These are phyloP conservation scores for Phytophthora citricola DNA, from an alignment of 352 stramenopile genomes.

Conservation along the genomic window DNA sequence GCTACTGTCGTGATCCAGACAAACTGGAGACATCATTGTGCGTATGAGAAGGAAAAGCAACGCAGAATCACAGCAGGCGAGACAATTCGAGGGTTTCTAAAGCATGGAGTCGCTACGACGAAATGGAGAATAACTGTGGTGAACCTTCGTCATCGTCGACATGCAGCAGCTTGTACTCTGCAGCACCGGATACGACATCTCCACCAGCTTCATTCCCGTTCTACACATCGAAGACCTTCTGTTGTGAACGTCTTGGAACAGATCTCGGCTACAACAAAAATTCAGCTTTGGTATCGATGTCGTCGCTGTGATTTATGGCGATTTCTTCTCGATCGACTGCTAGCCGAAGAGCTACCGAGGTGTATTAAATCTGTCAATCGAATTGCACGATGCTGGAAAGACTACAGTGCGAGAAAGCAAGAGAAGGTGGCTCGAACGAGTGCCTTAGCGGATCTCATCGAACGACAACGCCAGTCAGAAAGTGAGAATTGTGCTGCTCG, in stretches of 20 bases:
- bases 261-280: constrained; percentile 30
- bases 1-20: constrained; percentile 54
- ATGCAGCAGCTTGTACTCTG: constrained; percentile 19
- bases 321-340: constrained; percentile 26
- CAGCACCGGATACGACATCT: constrained; percentile 24
- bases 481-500: constrained; percentile 28
- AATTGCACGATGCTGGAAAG: constrained; percentile 37
- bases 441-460: constrained; percentile 29
- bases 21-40: constrained; percentile 51
- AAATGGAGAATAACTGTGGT: constrained; percentile 14
- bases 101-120: constrained; percentile 1
- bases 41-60: constrained; percentile 13
- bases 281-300: constrained; percentile 52
- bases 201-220: neutral
- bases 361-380: constrained; percentile 18
- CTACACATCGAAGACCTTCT: neutral
- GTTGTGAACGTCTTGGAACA: constrained; percentile 14
- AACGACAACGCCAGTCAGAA: constrained; percentile 32
- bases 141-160: constrained; percentile 9
- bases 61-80: constrained; percentile 6
- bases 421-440: constrained; percentile 4
- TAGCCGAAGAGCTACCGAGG: constrained; percentile 42
- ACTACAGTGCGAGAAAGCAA: constrained; percentile 15
- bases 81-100: constrained; percentile 17
- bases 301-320: constrained; percentile 44